Evolutionary conservation across 306 rosid species (phyloP), one percentile per base, ranked within the genome.

Genomic region (Luffa aegyptiaca): DNA sequence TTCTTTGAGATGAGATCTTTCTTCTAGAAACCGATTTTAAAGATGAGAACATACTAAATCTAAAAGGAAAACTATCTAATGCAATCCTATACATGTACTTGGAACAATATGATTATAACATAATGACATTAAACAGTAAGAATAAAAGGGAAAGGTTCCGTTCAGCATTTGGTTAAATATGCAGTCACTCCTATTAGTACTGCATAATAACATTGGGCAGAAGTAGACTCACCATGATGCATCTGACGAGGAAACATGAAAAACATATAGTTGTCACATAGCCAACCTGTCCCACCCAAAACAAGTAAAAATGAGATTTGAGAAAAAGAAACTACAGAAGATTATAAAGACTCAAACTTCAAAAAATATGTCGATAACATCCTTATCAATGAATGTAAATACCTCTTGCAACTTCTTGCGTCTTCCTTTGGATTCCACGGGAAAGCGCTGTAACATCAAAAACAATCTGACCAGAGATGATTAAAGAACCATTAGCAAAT

Each of bases 331-430:
- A 65, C 68, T 66, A 12, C 1, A 37, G 46, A 42, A 33, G 51
- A 73, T 39, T 12, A 20, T 56, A 53, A 39, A 13, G 49, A 46
- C 71, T 79, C 45, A 63, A 58, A 44, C 20, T 72, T 26, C n/a
- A 26, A 46, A 59, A 42, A 4, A 4, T 21, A 37, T 39, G 35
- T 10, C 12, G 33, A 49, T 18, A 10, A 18, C 35, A 49, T 17
- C 10, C 59, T 62, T 62, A 26, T 51, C 41, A 20, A 37, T 58
- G 77, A 66, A 79, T 68, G 76, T 41, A 48, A 64, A 82, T 86
- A 93, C 99, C 97, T 95, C 99, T 84, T 93, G 99, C 81, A 95
- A 94, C 96, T 95, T 95, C 92, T 95, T 95, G 4, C 99, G 97
- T 45, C 99, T 88, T 46, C 97, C 99, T 86, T 93, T 95, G 80